Base-by-base conservation (phyloP, 805 yeast species). In the Millerago galiae region DNA sequence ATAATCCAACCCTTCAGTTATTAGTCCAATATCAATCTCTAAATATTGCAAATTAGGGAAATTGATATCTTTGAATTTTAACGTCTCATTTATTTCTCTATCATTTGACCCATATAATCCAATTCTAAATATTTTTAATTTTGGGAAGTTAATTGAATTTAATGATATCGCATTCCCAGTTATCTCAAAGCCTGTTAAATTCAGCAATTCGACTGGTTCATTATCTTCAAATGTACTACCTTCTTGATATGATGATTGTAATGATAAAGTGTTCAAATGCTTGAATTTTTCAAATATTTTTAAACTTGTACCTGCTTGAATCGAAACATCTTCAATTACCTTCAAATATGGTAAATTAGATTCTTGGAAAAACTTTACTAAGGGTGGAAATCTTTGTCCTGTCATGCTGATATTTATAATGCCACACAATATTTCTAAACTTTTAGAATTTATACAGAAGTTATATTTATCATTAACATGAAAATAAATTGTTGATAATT, bases 161-260 rank as follows among this genome's bases (percentile, higher is more conserved):
- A 55, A 37, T 0, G 48, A 43, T 3, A 54, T 29, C 6, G 58
- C 47, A 35, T 54, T 55, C 5, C 60, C 60, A 5, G 44, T 43
- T 3, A 55, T 48, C 10, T 40, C 37, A 15, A 55, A 35, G 0
- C 17, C 34, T 31, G 24, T 42, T 26, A 55, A 38, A 8, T 31
- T 41, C 8, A 10, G 8, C 7, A 15, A 11, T 27, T 46, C 43
- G 12, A 27, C 9, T 8, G 8, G 12, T 13, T n/a, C 24, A 11
- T 39, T 30, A 2, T 38, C 29, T 24, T 47, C 39, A 6, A 40
- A 15, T 16, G 34, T 43, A 15, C 37, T 27, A 28, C 46, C 45
- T 2, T 51, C 56, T 8, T 52, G 43, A 30, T 42, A 53, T 9
- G 54, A 54, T 18, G 54, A 48, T 34, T 55, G 52, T 30, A 55